These are phyloP conservation scores for Exophiala bonariae DNA, from an alignment of 2,329 filamentous ascomycete species.

Conservation along the genomic window DNA sequence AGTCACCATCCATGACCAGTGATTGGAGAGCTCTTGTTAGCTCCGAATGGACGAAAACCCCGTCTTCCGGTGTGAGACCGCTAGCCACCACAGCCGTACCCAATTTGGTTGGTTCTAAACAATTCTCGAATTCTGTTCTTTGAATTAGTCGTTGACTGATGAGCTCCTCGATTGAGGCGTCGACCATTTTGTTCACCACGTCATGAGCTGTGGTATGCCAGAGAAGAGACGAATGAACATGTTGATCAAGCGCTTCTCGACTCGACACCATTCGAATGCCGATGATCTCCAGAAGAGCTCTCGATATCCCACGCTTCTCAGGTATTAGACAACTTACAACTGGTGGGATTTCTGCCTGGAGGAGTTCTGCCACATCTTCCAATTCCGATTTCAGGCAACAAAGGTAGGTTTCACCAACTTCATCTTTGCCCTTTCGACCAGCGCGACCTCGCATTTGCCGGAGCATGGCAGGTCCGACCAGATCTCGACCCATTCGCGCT, in stretches of 20 bases:
- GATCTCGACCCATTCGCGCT: constrained; percentile 72
- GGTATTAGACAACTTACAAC: constrained; percentile 68
- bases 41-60: constrained; percentile 70
- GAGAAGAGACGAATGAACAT: constrained; percentile 67
- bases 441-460: constrained; percentile 79
- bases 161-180: constrained; percentile 61
- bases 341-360: constrained; percentile 70
- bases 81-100: constrained; percentile 72
- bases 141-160: constrained; percentile 56
- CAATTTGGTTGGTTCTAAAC: constrained; percentile 58
- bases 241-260: constrained; percentile 64
- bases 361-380: constrained; percentile 67
- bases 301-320: constrained; percentile 68
- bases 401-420: constrained; percentile 74
- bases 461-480: constrained; percentile 77
- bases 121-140: constrained; percentile 40
- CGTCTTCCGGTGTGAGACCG: constrained; percentile 72
- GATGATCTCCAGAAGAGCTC: constrained; percentile 71
- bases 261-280: constrained; percentile 68
- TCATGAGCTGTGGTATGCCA: constrained; percentile 53
- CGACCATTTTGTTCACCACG: constrained; percentile 55
- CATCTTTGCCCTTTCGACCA: constrained; percentile 75
- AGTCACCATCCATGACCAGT: constrained; percentile 78
- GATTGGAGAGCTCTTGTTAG: constrained; percentile 65
- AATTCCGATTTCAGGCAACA: constrained; percentile 70